Evolutionary conservation across 208 protist genomes (phyloP).

Genomic region (Leishmania lainsoni): DNA sequence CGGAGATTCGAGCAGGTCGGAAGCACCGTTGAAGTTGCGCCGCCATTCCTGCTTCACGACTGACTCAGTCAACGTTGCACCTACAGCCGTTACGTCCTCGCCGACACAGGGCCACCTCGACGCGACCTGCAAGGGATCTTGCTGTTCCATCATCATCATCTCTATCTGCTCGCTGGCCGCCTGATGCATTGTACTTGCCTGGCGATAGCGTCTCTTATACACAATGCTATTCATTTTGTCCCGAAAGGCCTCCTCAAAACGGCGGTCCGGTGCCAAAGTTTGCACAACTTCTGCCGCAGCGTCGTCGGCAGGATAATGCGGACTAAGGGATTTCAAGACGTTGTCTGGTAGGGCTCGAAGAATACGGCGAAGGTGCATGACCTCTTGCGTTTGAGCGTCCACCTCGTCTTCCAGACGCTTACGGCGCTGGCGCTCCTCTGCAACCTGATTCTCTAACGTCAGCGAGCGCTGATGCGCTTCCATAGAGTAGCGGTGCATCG

Average conservation of each 20-base stretch:
- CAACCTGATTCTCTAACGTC: constrained; percentile 22
- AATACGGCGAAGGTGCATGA: constrained; percentile 54
- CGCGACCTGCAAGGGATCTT: constrained; percentile 29
- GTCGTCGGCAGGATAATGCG: neutral
- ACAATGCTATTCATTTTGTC: constrained; percentile 75
- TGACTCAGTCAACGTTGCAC: neutral
- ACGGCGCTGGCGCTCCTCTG: constrained; percentile 20
- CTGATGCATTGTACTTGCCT: constrained; percentile 33
- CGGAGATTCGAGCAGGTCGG: neutral
- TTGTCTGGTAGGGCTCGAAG: constrained; percentile 44
- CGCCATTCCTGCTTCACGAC: neutral
- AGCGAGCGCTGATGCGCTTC: constrained; percentile 37
- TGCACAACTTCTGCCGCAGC: constrained; percentile 7
- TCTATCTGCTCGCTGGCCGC: constrained; percentile 39
- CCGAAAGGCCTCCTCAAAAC: constrained; percentile 73
- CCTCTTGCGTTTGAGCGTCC: constrained; percentile 38
- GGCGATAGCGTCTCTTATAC: constrained; percentile 39
- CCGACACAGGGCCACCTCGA: neutral
- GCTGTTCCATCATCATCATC: constrained; percentile 42
- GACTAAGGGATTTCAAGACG: constrained; percentile 16
- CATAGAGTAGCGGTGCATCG: constrained; percentile 29
- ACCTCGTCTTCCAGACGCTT: constrained; percentile 28
- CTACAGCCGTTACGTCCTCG: neutral
- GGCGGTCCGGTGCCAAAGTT: constrained; percentile 63
- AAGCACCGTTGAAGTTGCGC: neutral